These are phyloP conservation scores for Aspergillus campestris DNA, from an alignment of 495 filamentous ascomycete species.

Conservation along the genomic window DNA sequence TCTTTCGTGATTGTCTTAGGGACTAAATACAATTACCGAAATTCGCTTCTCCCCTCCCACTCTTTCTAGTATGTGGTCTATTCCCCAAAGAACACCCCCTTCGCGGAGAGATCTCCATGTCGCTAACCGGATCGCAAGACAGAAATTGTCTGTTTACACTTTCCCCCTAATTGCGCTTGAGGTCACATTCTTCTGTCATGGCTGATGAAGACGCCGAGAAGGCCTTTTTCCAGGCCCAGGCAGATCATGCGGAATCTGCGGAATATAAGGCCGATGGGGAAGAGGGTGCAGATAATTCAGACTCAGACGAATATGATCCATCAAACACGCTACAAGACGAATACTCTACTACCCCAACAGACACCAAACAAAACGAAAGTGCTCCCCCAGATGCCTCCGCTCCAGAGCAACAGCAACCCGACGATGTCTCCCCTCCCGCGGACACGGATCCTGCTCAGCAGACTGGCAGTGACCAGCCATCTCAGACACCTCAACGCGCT, in stretches of 20 bases:
- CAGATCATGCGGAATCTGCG: conserved; percentile 39
- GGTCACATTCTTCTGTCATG: conserved; percentile 31
- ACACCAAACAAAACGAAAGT: conserved; percentile 20
- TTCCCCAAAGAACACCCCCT: too few species aligned
- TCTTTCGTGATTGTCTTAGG: too few species aligned
- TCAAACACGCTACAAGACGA: conserved; percentile 39
- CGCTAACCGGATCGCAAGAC: background rate
- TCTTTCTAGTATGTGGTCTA: too few species aligned
- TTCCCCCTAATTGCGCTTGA: conserved; percentile 3
- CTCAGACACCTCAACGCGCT: conserved; percentile 27
- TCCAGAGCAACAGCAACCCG: conserved; percentile 14
- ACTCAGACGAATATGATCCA: conserved; percentile 50
- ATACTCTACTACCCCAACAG: conserved; percentile 24
- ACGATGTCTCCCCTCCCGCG: conserved; percentile 15
- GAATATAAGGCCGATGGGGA: conserved; percentile 33
- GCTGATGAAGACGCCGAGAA: conserved; percentile 53
- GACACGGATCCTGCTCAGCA: conserved; percentile 23
- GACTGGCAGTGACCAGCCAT: conserved; percentile 19
- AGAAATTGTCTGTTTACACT: conserved; percentile 4
- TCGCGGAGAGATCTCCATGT: background rate
- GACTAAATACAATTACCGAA: too few species aligned
- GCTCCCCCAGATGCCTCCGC: conserved; percentile 11
- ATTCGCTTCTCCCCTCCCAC: too few species aligned
- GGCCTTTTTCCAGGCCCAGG: conserved; percentile 51
- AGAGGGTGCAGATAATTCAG: conserved; percentile 44